Percentiles rank a stretch among this genome's conserved stretches.
phyloP scores from a whole-genome alignment of 31 red algal species.

The Endocladia muricata region DNA sequence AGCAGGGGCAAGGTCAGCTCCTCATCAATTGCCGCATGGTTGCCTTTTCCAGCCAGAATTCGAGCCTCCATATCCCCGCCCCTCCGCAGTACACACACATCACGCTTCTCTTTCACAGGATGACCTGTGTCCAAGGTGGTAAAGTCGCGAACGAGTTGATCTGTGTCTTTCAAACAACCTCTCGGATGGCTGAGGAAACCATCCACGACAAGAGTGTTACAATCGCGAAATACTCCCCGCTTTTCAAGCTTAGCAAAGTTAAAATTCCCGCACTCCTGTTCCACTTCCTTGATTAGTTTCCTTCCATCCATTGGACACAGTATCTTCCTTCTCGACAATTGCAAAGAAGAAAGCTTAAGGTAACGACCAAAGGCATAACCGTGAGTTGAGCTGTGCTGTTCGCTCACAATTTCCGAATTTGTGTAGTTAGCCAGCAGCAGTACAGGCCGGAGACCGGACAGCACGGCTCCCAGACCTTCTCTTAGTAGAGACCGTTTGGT shows the following conservation, averaged over 20 bases:
- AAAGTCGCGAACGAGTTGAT: not conserved
- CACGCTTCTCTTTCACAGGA: not conserved
- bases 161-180: conserved; percentile 20
- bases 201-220: conserved; percentile 8
- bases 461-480: conserved; percentile 33
- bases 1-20: conserved; percentile 11
- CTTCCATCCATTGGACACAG: conserved; percentile 1
- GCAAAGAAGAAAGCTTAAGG: not conserved
- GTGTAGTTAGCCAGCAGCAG: conserved; percentile 25
- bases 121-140: not conserved
- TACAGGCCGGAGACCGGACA: conserved; percentile 30
- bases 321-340: not conserved
- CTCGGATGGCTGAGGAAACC: conserved; percentile 19
- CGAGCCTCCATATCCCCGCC: conserved; percentile 29
- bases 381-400: conserved; percentile 18
- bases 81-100: conserved; percentile 34
- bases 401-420: conserved; percentile 1
- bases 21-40: conserved; percentile 31
- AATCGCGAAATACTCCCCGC: not conserved
- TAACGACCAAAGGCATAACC: conserved; percentile 20
- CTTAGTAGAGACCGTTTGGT: not conserved
- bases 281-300: not conserved
- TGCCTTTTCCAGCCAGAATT: conserved; percentile 11
- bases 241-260: not conserved
- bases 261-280: conserved; percentile 3